Evolutionary conservation across 495 filamentous ascomycete species (phyloP).

Genomic region (Neurospora sp.): DNA sequence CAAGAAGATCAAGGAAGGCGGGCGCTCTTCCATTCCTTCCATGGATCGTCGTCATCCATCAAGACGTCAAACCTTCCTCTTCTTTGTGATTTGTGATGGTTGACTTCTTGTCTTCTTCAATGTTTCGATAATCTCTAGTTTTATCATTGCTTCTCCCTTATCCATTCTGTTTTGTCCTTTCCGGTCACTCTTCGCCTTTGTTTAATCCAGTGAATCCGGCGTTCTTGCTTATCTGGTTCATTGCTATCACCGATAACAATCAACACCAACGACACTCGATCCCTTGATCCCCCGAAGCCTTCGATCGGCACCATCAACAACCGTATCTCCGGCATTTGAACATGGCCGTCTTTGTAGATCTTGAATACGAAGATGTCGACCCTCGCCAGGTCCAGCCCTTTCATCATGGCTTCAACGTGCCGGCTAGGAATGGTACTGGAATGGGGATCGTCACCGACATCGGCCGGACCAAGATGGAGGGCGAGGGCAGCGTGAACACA

Average conservation of each 20-base stretch:
- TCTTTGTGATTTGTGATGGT: conserved; percentile 1
- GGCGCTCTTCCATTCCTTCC: neutral
- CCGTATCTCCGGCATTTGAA: neutral
- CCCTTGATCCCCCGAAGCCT: neutral
- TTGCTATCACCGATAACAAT: neutral
- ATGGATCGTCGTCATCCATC: neutral
- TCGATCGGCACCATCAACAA: neutral
- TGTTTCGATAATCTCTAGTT: conserved; percentile 3
- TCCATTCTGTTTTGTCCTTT: neutral
- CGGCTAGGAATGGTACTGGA: neutral
- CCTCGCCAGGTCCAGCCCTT: conserved; percentile 25
- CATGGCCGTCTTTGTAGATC: conserved; percentile 59
- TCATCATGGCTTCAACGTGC: conserved; percentile 1
- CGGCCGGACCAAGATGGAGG: neutral
- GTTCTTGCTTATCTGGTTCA: neutral
- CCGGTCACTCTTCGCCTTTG: neutral
- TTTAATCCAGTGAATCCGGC: neutral
- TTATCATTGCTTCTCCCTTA: neutral
- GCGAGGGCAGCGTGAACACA: neutral
- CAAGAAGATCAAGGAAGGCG: neutral
- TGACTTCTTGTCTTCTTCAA: neutral
- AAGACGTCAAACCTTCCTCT: neutral
- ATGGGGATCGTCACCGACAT: neutral
- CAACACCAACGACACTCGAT: neutral
- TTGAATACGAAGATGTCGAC: conserved; percentile 46